Evolutionary conservation across 495 filamentous ascomycete species (phyloP), one percentile per base, ranked within the genome.

Genomic region (Poronia punctata): DNA sequence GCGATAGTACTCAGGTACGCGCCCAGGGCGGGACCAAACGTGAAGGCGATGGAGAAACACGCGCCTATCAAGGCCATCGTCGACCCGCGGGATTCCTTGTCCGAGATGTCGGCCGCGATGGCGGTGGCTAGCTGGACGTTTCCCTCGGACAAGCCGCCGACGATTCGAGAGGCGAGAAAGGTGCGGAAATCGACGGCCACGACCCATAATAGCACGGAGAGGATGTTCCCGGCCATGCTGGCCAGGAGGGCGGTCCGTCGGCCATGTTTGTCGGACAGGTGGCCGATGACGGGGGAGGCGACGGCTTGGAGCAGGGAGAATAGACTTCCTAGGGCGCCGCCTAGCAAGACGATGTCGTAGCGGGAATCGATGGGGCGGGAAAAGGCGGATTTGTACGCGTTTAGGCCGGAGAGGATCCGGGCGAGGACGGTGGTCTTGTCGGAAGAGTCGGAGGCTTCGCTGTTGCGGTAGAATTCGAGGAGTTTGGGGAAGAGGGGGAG

Each of bases 11-110:
- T 79, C 17, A 99, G 67, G 45, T 75, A 87, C 1, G 93, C 92
- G 26, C 92, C 92, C 37, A 99, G 70, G 19, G 88, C 84, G 0
- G 92, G 92, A 0, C 92, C 92, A 53, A 92, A 93, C 1, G 93
- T 97, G 57, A 99, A 99, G 9, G 92, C 89, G 49, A 99, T 84
- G 35, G 83, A 89, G 68, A 99, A 99, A 64, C 93, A 97, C 25
- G 81, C 90, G 23, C 92, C 92, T 10, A 99, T 88, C 27, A 97
- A 71, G 10, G 92, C 92, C 82, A 99, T 95, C 20, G 93, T 95
- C 11, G 84, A 79, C 1, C 88, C 86, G 17, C 92, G 75, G 40
- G 78, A 82, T 31, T 75, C 72, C 37, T 84, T 79, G 52, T 92
- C 86, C 40, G 84, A 92, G 43, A 99, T 84, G 62, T 99, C 92